phyloP scores from a whole-genome alignment of 352 stramenopile genomes.

The Phytopythium cucurbitacearum region DNA sequence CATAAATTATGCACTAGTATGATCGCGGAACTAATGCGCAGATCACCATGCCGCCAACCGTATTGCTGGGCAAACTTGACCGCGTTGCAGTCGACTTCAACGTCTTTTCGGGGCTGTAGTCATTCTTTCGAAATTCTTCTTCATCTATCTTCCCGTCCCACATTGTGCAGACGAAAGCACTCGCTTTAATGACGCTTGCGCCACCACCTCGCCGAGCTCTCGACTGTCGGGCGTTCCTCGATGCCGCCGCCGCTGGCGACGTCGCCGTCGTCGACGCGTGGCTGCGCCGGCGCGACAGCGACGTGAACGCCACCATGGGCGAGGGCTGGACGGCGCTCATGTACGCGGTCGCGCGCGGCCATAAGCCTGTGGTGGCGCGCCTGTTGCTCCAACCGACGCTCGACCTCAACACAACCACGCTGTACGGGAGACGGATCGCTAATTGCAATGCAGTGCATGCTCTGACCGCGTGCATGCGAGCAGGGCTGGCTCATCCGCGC shows the following conservation, averaged over 20 bases:
- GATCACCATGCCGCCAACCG: too few species aligned
- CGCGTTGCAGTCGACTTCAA: too few species aligned
- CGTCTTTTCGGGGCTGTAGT: too few species aligned
- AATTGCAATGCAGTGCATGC: neutral
- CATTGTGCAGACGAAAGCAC: neutral
- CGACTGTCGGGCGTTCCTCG: constrained; percentile 33
- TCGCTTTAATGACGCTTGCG: neutral
- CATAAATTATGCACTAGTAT: too few species aligned
- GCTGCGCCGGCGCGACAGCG: constrained; percentile 13
- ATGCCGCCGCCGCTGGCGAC: constrained; percentile 42
- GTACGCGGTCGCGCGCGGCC: constrained; percentile 50
- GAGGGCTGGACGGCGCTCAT: constrained; percentile 72
- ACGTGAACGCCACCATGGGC: constrained; percentile 54
- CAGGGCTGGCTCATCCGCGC: constrained; percentile 50
- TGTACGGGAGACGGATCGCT: constrained; percentile 23
- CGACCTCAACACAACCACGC: constrained; percentile 55
- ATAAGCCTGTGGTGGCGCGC: constrained; percentile 30
- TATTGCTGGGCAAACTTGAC: too few species aligned
- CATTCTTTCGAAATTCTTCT: too few species aligned
- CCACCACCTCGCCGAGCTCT: neutral
- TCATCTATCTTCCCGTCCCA: too few species aligned
- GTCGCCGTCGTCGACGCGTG: constrained; percentile 32
- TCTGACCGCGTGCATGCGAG: neutral
- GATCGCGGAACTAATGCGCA: too few species aligned
- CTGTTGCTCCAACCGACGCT: constrained; percentile 30